Conservation (phyloP, 2,329 filamentous ascomycete species). For the Taxawa tesnikishii region DNA sequence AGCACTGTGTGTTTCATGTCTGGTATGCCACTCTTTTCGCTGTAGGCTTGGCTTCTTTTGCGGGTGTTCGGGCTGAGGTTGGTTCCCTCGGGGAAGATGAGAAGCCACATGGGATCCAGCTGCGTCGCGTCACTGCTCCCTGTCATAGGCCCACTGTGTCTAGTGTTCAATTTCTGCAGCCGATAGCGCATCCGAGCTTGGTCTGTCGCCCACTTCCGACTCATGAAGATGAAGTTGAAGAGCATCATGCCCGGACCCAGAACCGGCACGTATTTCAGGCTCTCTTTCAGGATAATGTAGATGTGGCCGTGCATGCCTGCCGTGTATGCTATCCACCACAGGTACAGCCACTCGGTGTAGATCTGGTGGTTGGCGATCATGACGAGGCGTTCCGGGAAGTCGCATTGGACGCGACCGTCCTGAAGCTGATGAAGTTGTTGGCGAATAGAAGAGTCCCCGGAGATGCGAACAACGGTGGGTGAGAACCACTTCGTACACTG, state of each 20-base stretch:
- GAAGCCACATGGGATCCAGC: conserved; percentile 67
- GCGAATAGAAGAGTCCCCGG: conserved; percentile 67
- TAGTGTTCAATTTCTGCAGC: conserved; percentile 54
- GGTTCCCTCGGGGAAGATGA: conserved; percentile 80
- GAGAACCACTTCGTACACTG: conserved; percentile 79
- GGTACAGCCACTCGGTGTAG: conserved; percentile 84
- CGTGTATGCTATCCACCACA: conserved; percentile 90
- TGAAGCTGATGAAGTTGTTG: conserved; percentile 58
- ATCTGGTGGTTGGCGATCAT: conserved; percentile 84
- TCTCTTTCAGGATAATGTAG: conserved; percentile 86
- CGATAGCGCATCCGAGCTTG: conserved; percentile 62
- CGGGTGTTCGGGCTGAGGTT: conserved; percentile 67
- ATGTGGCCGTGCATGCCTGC: conserved; percentile 73
- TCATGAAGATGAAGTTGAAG: conserved; percentile 84
- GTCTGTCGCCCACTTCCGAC: conserved; percentile 77
- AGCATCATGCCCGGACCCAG: conserved; percentile 76
- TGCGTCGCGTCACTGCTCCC: conserved; percentile 16
- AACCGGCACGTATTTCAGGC: conserved; percentile 69
- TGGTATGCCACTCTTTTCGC: conserved; percentile 56
- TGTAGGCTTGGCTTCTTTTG: conserved; percentile 58
- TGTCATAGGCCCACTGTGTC: conserved; percentile 24
- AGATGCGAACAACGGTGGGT: conserved; percentile 71
- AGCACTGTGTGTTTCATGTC: conserved; percentile 62
- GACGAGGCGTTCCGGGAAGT: conserved; percentile 70
- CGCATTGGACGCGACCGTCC: conserved; percentile 64